Evolutionary conservation across 176 grass and related monocot genomes (phyloP).

Genomic region (Cenchrus americanus): DNA sequence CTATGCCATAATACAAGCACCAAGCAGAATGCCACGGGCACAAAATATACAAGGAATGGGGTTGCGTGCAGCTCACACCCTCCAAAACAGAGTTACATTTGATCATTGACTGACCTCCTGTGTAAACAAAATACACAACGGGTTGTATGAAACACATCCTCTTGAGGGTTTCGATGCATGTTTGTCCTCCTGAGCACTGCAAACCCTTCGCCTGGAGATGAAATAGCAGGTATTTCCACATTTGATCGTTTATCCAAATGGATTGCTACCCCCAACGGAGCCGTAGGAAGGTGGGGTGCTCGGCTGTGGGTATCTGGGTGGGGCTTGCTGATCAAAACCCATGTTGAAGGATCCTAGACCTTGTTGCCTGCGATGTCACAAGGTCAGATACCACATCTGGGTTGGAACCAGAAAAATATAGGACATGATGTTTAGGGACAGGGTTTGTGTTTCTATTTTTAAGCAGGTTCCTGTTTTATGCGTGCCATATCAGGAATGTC

Average conservation of each 20-base stretch:
- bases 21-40: conserved; percentile 1
- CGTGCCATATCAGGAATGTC: no score
- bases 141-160: conserved; percentile 46
- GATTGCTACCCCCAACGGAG: conserved; percentile 83
- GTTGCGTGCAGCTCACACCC: conserved; percentile 11
- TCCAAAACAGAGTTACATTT: neutral
- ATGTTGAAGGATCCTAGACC: conserved; percentile 53
- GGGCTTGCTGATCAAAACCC: conserved; percentile 65
- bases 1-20: neutral
- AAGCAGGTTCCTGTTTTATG: no score
- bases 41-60: conserved; percentile 52
- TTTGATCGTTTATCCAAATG: conserved; percentile 62
- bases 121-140: conserved; percentile 41
- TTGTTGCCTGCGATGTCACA: conserved; percentile 72
- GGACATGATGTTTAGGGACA: neutral
- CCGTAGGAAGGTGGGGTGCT: conserved; percentile 65
- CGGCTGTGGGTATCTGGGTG: conserved; percentile 68
- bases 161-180: conserved; percentile 14
- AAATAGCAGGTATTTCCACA: conserved; percentile 21
- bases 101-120: neutral
- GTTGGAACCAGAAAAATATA: conserved; percentile 30
- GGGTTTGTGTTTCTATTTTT: neutral
- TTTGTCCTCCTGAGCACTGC: neutral
- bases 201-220: conserved; percentile 21
- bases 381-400: neutral